These are phyloP conservation scores for Obelidium mucronatum DNA, from an alignment of 192 early-diverging fungal genomes.

Conservation along the genomic window DNA sequence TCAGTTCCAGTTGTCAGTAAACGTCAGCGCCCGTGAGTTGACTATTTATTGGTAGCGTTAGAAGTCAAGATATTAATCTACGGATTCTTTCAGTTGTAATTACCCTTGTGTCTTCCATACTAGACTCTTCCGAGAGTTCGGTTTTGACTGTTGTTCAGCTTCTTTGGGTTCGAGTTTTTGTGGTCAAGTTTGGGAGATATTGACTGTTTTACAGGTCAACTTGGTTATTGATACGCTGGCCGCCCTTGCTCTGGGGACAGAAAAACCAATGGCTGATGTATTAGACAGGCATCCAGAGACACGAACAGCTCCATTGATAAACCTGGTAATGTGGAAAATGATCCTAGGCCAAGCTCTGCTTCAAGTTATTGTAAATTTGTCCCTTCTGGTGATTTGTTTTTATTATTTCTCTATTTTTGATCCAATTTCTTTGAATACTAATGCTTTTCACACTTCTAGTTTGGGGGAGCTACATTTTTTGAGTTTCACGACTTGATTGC, in stretches of 20 bases:
- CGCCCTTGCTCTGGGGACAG: constrained; percentile 89
- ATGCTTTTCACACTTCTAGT: no score
- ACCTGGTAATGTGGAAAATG: constrained; percentile 88
- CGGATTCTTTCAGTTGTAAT: constrained; percentile 42
- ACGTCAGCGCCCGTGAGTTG: constrained; percentile 59
- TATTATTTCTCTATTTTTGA: no score
- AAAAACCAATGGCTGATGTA: constrained; percentile 83
- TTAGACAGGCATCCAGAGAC: constrained; percentile 79
- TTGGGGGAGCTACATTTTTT: constrained; percentile 26
- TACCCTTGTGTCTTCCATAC: constrained; percentile 46
- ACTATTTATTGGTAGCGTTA: not conserved
- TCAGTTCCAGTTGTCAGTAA: constrained; percentile 97
- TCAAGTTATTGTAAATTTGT: constrained; percentile 81
- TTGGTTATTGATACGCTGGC: constrained; percentile 95
- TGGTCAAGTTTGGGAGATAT: no score
- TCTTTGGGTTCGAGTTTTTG: constrained; percentile 79
- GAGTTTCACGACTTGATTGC: constrained; percentile 25
- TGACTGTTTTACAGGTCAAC: constrained; percentile 80
- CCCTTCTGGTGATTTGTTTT: no score
- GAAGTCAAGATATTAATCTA: not conserved
- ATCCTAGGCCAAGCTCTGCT: constrained; percentile 90
- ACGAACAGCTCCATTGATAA: constrained; percentile 80
- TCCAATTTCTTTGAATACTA: no score
- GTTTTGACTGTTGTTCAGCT: constrained; percentile 90
- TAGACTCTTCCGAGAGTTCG: constrained; percentile 70